Conservation (phyloP, 306 rosid genomes). For the Sesbania bispinosa region DNA sequence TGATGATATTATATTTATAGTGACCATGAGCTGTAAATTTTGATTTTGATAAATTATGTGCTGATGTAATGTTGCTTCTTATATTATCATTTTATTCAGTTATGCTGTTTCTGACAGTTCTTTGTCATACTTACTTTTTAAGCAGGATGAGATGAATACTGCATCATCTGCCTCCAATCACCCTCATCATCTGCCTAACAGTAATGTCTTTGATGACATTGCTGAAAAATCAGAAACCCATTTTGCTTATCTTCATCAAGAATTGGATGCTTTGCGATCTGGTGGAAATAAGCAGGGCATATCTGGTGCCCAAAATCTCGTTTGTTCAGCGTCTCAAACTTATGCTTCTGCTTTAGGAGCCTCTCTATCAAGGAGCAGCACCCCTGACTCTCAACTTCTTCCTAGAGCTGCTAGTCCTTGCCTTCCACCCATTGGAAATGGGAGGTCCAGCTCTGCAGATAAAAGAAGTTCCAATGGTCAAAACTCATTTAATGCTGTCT, state of each 20-base stretch:
- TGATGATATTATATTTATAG: too few species aligned
- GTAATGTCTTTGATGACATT: slow-evolving; percentile 68
- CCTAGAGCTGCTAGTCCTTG: slow-evolving; percentile 95
- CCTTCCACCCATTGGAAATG: slow-evolving; percentile 88
- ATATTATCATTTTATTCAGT: neutral
- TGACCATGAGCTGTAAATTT: too few species aligned
- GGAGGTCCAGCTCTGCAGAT: slow-evolving; percentile 56
- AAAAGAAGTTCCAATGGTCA: slow-evolving; percentile 62
- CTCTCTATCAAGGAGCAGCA: slow-evolving; percentile 81
- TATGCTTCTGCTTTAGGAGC: slow-evolving; percentile 88
- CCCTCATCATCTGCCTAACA: slow-evolving; percentile 64
- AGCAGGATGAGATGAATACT: slow-evolving; percentile 33
- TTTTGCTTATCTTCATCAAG: slow-evolving; percentile 52
- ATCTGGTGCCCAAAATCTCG: slow-evolving; percentile 54
- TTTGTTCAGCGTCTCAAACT: slow-evolving; percentile 59
- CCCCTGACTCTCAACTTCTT: slow-evolving; percentile 85
- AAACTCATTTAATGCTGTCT: slow-evolving; percentile 56
- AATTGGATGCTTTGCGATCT: slow-evolving; percentile 52
- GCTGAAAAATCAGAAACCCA: slow-evolving; percentile 54
- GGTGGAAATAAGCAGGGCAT: slow-evolving; percentile 58
- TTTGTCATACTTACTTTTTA: neutral
- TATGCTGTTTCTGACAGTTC: neutral
- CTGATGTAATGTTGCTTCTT: too few species aligned
- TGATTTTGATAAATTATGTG: too few species aligned
- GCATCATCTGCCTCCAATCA: slow-evolving; percentile 54